Evolutionary conservation across 352 stramenopile genomes (phyloP).

Genomic region (Globisporangium lucens): DNA sequence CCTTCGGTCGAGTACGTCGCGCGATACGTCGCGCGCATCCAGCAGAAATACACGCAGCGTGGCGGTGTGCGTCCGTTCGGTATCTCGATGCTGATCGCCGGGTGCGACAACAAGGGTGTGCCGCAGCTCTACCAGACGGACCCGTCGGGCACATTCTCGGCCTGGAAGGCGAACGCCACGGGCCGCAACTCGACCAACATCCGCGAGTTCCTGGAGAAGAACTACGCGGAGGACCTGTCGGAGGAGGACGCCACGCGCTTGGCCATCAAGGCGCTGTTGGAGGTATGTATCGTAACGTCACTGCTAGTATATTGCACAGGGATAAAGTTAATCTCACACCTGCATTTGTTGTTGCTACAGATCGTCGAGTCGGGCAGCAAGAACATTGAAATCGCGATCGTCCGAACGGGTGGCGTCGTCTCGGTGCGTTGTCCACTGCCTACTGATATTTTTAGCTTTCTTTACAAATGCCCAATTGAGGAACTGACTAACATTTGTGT

Average conservation of each 20-base stretch:
- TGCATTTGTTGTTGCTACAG: background rate
- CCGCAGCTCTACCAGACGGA: constrained; percentile 99
- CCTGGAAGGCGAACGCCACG: constrained; percentile 98
- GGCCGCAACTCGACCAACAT: constrained; percentile 97
- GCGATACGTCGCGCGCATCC: constrained; percentile 95
- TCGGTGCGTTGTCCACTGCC: constrained; percentile 38
- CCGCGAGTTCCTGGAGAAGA: constrained; percentile 98
- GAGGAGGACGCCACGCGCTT: constrained; percentile 92
- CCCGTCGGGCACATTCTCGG: constrained; percentile 96
- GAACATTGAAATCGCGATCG: constrained; percentile 98
- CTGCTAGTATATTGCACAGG: background rate
- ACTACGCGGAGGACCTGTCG: constrained; percentile 92
- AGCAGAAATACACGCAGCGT: constrained; percentile 98
- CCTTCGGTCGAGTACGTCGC: constrained; percentile 97
- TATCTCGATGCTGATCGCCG: constrained; percentile 96
- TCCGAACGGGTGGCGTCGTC: constrained; percentile 72
- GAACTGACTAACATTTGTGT: background rate
- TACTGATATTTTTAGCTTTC: constrained; percentile 5
- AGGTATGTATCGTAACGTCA: constrained; percentile 40
- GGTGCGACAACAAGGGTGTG: constrained; percentile 89
- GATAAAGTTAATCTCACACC: too few species aligned
- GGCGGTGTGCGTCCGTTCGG: constrained; percentile 98
- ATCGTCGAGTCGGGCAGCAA: constrained; percentile 98
- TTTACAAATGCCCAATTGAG: background rate
- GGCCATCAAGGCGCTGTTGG: constrained; percentile 94